Evolutionary conservation across 2,329 filamentous ascomycete genomes (phyloP).

Genomic region (Pseudopyrenochaeta lycopersici): DNA sequence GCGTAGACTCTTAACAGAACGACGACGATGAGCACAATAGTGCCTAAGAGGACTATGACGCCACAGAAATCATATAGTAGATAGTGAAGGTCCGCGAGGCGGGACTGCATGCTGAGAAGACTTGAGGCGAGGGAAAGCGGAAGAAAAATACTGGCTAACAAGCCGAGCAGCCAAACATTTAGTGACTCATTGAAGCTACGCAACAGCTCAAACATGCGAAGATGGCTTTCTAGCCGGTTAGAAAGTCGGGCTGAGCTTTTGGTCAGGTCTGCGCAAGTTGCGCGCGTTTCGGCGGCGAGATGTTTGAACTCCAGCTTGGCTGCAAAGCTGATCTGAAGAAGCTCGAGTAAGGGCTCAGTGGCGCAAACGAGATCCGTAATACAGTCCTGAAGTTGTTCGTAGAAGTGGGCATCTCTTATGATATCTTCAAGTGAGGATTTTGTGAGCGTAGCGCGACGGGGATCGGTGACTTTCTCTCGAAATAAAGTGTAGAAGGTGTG

Average conservation of each 20-base stretch:
- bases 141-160: conserved; percentile 5
- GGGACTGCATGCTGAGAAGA: conserved; percentile 5
- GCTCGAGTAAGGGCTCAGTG: background rate
- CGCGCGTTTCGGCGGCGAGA: too few relatives aligned
- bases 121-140: conserved; percentile 5
- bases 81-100: background rate
- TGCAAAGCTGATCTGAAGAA: background rate
- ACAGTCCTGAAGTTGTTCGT: background rate
- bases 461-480: too few relatives aligned
- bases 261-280: too few relatives aligned
- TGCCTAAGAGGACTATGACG: too few relatives aligned
- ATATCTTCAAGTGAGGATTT: background rate
- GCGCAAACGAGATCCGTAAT: background rate
- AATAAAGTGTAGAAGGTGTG: too few relatives aligned
- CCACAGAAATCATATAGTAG: background rate
- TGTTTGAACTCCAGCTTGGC: too few relatives aligned
- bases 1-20: too few relatives aligned
- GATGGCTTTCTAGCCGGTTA: too few relatives aligned
- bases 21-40: too few relatives aligned
- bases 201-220: background rate
- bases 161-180: background rate
- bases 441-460: too few relatives aligned
- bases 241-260: too few relatives aligned
- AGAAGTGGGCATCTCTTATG: background rate
- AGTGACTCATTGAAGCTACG: background rate